Evolutionary conservation across 306 rosid species (phyloP).

Genomic region (Vicia faba): DNA sequence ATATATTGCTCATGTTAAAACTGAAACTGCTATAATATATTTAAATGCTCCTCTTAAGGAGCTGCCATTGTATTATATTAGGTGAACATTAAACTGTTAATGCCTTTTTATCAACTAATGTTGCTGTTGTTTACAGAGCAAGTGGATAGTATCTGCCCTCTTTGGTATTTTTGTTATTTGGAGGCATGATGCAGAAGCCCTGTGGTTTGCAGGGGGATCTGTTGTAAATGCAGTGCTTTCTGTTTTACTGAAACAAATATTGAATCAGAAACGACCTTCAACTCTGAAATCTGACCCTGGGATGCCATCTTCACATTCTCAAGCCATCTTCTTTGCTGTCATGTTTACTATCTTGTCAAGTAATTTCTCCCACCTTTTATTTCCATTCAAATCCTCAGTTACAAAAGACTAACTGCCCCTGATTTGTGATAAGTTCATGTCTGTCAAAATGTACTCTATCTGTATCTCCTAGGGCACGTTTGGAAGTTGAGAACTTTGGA

Average conservation of each 20-base stretch:
- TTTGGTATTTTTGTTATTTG: slow-evolving; percentile 55
- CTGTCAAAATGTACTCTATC: not conserved
- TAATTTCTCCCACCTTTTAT: slow-evolving; percentile 43
- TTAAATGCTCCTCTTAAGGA: not conserved
- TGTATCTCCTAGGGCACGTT: not conserved
- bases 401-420: not conserved
- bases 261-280: slow-evolving; percentile 78
- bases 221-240: slow-evolving; percentile 54
- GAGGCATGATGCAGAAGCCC: slow-evolving; percentile 75
- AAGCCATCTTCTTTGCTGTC: slow-evolving; percentile 58
- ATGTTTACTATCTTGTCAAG: slow-evolving; percentile 51
- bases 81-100: not conserved
- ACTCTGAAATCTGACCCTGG: slow-evolving; percentile 70
- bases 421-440: not conserved
- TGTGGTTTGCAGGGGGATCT: slow-evolving; percentile 68
- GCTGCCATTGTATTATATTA: not conserved
- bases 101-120: slow-evolving; percentile 12
- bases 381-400: not conserved
- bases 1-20: not conserved
- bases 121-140: slow-evolving; percentile 58
- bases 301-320: slow-evolving; percentile 88
- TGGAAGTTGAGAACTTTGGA: too few relatives aligned
- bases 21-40: not conserved
- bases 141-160: slow-evolving; percentile 57
- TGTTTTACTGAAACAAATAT: slow-evolving; percentile 48